Conservation (phyloP, 805 yeast species). For the Candida vartiovaarae region DNA sequence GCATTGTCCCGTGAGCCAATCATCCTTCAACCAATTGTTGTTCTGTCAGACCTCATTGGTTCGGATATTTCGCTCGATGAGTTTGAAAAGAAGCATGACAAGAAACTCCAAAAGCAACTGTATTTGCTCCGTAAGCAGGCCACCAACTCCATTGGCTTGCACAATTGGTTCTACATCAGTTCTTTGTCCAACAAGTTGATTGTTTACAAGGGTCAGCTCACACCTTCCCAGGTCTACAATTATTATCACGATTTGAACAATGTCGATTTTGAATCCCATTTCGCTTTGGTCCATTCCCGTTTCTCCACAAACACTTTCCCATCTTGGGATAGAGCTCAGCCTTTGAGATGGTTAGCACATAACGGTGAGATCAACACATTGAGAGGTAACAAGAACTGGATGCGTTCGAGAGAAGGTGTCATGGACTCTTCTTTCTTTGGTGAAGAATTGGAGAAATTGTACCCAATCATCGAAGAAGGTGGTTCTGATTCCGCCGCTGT, state of each 20-base stretch:
- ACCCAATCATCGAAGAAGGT: conserved; percentile 96
- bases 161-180: conserved; percentile 97
- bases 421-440: conserved; percentile 85
- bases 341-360: conserved; percentile 94
- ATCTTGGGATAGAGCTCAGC: conserved; percentile 99
- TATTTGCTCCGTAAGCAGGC: conserved; percentile 85
- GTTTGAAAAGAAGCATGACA: conserved; percentile 48
- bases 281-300: conserved; percentile 94
- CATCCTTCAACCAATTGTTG: conserved; percentile 89
- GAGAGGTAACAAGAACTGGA: conserved; percentile 98
- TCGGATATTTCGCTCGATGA: conserved; percentile 37
- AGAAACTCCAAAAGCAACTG: conserved; percentile 73
- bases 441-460: conserved; percentile 82
- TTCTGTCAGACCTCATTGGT: conserved; percentile 47
- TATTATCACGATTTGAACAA: conserved; percentile 90
- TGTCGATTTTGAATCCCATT: conserved; percentile 89
- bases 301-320: conserved; percentile 98
- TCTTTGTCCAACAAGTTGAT: conserved; percentile 83
- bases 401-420: conserved; percentile 97
- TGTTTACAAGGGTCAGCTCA: conserved; percentile 96
- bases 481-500: conserved; percentile 98
- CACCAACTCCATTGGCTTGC: conserved; percentile 84
- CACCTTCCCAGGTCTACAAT: conserved; percentile 92
- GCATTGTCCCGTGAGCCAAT: conserved; percentile 89
- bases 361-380: conserved; percentile 97